These are phyloP conservation scores for Boletus subluridellus DNA, from an alignment of 1,284 basidiomycete genomes.

Conservation along the genomic window DNA sequence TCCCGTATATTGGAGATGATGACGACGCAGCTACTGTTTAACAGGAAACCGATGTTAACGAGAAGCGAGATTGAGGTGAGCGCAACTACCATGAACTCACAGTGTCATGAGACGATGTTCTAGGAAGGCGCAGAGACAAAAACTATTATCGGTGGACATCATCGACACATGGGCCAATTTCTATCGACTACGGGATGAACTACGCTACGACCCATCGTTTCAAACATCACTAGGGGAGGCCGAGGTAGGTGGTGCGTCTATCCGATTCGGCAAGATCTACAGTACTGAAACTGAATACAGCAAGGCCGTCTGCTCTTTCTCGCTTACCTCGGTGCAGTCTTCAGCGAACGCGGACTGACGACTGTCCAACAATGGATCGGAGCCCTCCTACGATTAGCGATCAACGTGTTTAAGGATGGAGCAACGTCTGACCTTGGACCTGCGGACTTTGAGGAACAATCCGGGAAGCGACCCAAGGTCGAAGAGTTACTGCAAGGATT, in stretches of 20 bases:
- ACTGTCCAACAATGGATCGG: constrained; percentile 58
- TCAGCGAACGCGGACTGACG: constrained; percentile 50
- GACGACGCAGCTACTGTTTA: constrained; percentile 51
- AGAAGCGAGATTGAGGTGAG: constrained; percentile 51
- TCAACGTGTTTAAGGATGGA: constrained; percentile 20
- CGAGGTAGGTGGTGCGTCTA: constrained; percentile 42
- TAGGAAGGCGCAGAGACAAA: constrained; percentile 36
- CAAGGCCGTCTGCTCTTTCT: constrained; percentile 57
- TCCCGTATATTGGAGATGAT: constrained; percentile 48
- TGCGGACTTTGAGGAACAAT: constrained; percentile 8
- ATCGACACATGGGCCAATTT: constrained; percentile 55
- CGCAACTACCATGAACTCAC: constrained; percentile 9
- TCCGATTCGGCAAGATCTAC: constrained; percentile 15
- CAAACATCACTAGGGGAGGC: constrained; percentile 40
- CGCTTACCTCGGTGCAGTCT: constrained; percentile 66
- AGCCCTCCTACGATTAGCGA: constrained; percentile 43
- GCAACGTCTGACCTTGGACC: constrained; percentile 24
- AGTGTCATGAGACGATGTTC: constrained; percentile 26
- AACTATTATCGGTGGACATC: constrained; percentile 43
- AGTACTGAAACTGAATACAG: constrained; percentile 36
- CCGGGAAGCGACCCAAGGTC: constrained; percentile 28
- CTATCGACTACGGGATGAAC: constrained; percentile 55
- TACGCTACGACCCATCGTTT: constrained; percentile 52
- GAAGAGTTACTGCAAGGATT: constrained; percentile 31
- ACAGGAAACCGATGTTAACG: constrained; percentile 50